Conservation (phyloP, 2,329 filamentous ascomycete species). For the Neofusicoccum kwambonambiense region DNA sequence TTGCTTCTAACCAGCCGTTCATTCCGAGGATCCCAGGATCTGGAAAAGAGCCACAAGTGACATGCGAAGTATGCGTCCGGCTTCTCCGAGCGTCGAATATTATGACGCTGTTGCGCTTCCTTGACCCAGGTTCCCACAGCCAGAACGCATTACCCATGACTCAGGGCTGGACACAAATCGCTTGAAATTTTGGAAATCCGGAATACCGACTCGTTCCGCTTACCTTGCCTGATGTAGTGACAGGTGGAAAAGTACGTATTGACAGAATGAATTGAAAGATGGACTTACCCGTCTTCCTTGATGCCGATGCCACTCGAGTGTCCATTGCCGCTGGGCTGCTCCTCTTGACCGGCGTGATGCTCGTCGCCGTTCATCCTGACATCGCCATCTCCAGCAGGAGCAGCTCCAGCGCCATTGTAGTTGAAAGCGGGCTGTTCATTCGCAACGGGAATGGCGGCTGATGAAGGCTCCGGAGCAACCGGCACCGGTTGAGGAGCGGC, state of each 20-base stretch:
- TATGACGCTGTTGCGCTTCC: background rate
- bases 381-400: constrained; percentile 22
- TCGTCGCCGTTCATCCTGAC: constrained; percentile 32
- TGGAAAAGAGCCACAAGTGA: background rate
- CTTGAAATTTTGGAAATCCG: background rate
- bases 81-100: background rate
- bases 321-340: constrained; percentile 36
- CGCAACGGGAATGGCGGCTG: constrained; percentile 21
- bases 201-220: constrained; percentile 15
- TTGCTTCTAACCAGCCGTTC: constrained; percentile 3
- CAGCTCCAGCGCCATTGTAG: background rate
- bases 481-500: constrained; percentile 12
- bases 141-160: background rate
- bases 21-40: background rate
- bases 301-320: constrained; percentile 62
- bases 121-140: background rate
- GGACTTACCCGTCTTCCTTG: constrained; percentile 87
- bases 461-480: constrained; percentile 23
- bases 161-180: background rate
- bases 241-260: background rate
- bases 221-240: background rate
- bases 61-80: background rate
- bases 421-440: constrained; percentile 4
- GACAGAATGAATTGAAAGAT: background rate
- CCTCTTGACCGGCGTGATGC: constrained; percentile 32